Percentiles rank a stretch among this genome's conserved stretches.
phyloP scores from a whole-genome alignment of 2,329 filamentous ascomycete genomes.

The Mariannaea sp. region DNA sequence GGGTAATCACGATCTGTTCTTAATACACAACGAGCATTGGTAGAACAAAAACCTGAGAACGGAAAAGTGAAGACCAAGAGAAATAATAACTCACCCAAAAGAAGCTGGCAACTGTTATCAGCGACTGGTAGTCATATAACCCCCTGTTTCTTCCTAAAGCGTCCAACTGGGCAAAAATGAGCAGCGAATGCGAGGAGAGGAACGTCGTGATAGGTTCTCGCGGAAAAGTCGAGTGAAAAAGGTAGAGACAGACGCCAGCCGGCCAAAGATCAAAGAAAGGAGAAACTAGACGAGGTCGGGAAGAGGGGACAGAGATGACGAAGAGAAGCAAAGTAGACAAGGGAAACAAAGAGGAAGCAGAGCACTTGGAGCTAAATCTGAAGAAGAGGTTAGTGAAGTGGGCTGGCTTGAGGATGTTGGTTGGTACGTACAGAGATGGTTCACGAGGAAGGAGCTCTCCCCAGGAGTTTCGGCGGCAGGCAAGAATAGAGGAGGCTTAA shows the following conservation, averaged over 20 bases:
- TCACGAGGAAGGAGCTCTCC: background rate
- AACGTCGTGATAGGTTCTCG: background rate
- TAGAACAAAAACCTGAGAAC: background rate
- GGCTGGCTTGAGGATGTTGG: background rate
- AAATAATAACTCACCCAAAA: constrained; percentile 39
- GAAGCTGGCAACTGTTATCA: constrained; percentile 39
- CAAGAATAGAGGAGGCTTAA: background rate
- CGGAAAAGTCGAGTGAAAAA: background rate
- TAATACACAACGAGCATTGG: background rate
- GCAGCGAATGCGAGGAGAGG: constrained; percentile 16
- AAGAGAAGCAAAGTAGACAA: background rate
- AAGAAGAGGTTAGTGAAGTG: background rate
- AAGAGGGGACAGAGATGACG: background rate
- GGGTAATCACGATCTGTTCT: no score
- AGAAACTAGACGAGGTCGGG: background rate
- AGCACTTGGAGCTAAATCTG: background rate
- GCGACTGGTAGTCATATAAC: constrained; percentile 49
- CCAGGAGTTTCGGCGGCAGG: background rate
- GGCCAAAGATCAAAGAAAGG: constrained; percentile 2
- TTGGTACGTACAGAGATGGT: background rate
- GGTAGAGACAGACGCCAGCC: background rate
- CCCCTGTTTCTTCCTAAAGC: constrained; percentile 23
- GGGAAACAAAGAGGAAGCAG: background rate
- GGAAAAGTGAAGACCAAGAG: constrained; percentile 1
- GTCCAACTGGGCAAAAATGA: constrained; percentile 28